Base-by-base conservation (phyloP, 495 filamentous ascomycete species). In the Schizothecium vesticola region DNA sequence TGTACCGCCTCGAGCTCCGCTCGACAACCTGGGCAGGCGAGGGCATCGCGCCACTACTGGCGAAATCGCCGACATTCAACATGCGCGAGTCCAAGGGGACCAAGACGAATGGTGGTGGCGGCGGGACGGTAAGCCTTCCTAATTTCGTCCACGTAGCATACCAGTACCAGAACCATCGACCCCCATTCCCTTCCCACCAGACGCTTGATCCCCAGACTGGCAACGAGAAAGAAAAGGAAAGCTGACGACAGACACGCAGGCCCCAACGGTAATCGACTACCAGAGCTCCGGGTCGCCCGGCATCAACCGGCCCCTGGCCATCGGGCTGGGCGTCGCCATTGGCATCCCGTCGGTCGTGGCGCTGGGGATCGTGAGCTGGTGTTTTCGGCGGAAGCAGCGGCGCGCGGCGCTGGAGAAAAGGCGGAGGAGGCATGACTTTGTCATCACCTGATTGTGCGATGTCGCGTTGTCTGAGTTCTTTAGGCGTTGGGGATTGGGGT, bases 1-100 rank as follows among this genome's bases (percentile, higher is more conserved):
- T 76, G 56, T 83, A 83, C 26, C 73, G 81, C 66, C 67, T 82
- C 61, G 76, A 81, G 63, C 56, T 81, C 23, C 68, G 74, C 64
- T 66, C 72, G n/a, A 59, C 61, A 31, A 72, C 25, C 16, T 69
- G 67, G 69, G 67, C 65, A 7, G 68, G 64, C 7, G 33, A 51
- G 43, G 43, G 43, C 23, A 63, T 68, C 7, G n/a, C 61, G 28
- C 71, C 72, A 10, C 2, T 74, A 56, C 29, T 78, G 58, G 76
- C 72, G 9, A 70, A 61, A 65, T 75, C 73, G 43, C 65, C 72
- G 0, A 69, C 67, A 24, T 78, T 78, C 25, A 66, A 13, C 29
- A 67, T 78, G 43, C 43, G 43, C 10, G 64, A 60, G 55, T 60
- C 67, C 3, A 56, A 55, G 36, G 62, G 8, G 25, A 36, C 7